Conservation (phyloP, 164 flowering plant genomes). For the Magnolia officinalis region DNA sequence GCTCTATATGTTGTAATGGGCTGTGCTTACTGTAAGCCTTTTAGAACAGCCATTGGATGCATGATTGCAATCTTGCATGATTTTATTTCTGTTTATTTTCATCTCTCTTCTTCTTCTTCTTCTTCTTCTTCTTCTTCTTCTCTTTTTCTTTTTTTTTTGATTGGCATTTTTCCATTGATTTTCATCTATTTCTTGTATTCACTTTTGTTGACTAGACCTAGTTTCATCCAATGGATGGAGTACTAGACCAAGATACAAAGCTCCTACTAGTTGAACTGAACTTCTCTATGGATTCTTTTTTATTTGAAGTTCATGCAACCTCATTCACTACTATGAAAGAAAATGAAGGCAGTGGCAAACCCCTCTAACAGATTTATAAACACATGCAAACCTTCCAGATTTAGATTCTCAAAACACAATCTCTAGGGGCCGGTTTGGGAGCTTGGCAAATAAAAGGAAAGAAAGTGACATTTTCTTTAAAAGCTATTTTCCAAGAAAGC, state of each 20-base stretch:
- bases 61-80: not conserved
- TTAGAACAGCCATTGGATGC: not conserved
- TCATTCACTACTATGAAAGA: not conserved
- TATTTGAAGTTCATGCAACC: not conserved
- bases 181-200: not conserved
- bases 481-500: no score
- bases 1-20: not conserved
- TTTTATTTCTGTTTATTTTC: not conserved
- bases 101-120: no score
- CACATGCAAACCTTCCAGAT: not conserved
- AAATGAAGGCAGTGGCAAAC: not conserved
- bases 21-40: not conserved
- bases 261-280: not conserved
- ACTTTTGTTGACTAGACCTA: not conserved
- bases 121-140: no score
- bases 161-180: not conserved
- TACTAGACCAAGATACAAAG: not conserved
- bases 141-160: no score
- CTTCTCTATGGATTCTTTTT: not conserved
- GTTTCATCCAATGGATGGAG: not conserved
- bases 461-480: no score
- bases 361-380: not conserved
- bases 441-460: no score
- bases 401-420: not conserved
- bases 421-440: no score